Percentiles rank a stretch among this genome's conserved stretches.
These are phyloP conservation scores for Nakaseomyces glabratus DNA, from an alignment of 1,139 yeast species.

Conservation along the genomic window DNA sequence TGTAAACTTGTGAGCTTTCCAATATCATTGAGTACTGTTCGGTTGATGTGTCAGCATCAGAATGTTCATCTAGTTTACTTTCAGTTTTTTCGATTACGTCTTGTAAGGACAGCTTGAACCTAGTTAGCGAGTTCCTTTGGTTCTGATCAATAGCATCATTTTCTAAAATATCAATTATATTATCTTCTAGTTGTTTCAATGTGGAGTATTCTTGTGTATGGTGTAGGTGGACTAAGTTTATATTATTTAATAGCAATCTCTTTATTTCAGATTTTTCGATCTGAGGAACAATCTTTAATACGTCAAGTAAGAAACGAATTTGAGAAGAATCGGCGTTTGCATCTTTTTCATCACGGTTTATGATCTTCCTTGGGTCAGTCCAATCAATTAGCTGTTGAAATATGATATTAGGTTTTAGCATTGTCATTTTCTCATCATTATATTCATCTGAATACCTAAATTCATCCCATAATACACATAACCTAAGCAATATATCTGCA, in stretches of 20 bases:
- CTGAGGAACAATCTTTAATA: constrained; percentile 44
- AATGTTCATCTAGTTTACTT: constrained; percentile 15
- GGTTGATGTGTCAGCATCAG: constrained; percentile 10
- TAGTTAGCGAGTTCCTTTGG: constrained; percentile 41
- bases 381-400: constrained; percentile 72
- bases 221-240: constrained; percentile 33
- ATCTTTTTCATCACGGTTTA: constrained; percentile 40
- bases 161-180: constrained; percentile 26
- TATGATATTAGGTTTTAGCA: constrained; percentile 49
- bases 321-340: constrained; percentile 43
- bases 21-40: constrained; percentile 30
- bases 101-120: constrained; percentile 28
- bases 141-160: constrained; percentile 34
- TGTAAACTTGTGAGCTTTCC: constrained; percentile 14
- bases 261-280: constrained; percentile 44
- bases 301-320: constrained; percentile 47
- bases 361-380: constrained; percentile 76
- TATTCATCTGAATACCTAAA: constrained; percentile 32
- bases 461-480: constrained; percentile 33
- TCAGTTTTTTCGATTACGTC: constrained; percentile 16
- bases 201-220: constrained; percentile 24
- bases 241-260: constrained; percentile 46
- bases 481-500: constrained; percentile 56
- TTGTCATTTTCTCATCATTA: constrained; percentile 29
- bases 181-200: constrained; percentile 24